Evolutionary conservation across 495 filamentous ascomycete species (phyloP).

Genomic region (Achaetomiella virescens): DNA sequence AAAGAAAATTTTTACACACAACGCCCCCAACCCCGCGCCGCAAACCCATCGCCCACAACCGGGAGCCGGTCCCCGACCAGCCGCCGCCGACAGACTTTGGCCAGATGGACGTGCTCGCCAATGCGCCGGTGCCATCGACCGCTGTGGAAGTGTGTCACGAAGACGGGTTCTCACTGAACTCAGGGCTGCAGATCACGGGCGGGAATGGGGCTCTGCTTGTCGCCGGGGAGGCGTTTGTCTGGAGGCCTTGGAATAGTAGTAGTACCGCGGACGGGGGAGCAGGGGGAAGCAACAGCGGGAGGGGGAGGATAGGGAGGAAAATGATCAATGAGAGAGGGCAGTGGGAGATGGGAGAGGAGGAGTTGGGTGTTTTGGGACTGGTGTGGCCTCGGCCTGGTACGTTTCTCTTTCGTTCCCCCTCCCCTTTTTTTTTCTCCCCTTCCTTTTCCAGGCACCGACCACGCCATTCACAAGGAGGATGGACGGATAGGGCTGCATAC

Average conservation of each 20-base stretch:
- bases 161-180: constrained; percentile 78
- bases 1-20: no score
- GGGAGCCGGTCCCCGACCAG: constrained; percentile 16
- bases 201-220: constrained; percentile 69
- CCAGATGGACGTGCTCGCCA: constrained; percentile 71
- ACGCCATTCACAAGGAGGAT: no score
- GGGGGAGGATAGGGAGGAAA: constrained; percentile 13
- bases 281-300: constrained; percentile 35
- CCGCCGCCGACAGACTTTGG: constrained; percentile 62
- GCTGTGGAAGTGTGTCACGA: constrained; percentile 70
- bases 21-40: not conserved
- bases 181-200: constrained; percentile 57
- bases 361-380: constrained; percentile 68
- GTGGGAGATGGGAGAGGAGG: constrained; percentile 66
- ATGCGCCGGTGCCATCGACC: constrained; percentile 68
- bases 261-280: constrained; percentile 51
- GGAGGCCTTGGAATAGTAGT: constrained; percentile 64
- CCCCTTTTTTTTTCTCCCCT: not conserved
- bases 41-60: constrained; percentile 14
- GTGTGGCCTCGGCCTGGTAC: constrained; percentile 89
- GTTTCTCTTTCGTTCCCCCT: constrained; percentile 27
- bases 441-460: no score
- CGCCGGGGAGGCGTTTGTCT: constrained; percentile 77
- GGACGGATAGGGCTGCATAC: no score
- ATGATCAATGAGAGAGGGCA: constrained; percentile 71